Evolutionary conservation across 371 early-diverging fungal genomes (phyloP).

Genomic region (Blakeslea trispora): DNA sequence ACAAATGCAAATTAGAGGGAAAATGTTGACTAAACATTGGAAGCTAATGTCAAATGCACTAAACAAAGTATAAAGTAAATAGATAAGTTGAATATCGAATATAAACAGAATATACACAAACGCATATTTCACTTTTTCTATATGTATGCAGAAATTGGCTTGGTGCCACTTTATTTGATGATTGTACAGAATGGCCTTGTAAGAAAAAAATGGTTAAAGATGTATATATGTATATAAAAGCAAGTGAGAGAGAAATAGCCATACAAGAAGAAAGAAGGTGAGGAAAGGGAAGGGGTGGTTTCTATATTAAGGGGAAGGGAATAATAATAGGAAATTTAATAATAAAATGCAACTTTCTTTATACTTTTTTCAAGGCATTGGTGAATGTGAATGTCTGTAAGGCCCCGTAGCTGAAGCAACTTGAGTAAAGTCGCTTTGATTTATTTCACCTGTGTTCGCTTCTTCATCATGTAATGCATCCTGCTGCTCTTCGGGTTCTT

Average conservation of each 20-base stretch:
- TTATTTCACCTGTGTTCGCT: constrained; percentile 6
- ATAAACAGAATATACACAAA: too few species aligned
- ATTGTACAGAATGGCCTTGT: neutral
- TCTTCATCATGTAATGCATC: constrained; percentile 16
- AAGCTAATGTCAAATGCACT: too few species aligned
- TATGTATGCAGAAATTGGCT: too few species aligned
- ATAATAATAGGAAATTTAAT: neutral
- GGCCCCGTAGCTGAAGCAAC: constrained; percentile 16
- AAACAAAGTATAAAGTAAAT: too few species aligned
- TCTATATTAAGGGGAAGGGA: neutral
- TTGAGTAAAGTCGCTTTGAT: constrained; percentile 21
- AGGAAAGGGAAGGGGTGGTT: neutral
- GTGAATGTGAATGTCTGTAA: constrained; percentile 20
- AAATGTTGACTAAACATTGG: too few species aligned
- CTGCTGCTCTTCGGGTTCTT: neutral
- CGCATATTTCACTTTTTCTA: neutral
- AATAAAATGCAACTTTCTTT: constrained; percentile 11
- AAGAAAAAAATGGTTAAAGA: neutral
- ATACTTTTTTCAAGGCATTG: constrained; percentile 20
- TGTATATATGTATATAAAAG: too few species aligned
- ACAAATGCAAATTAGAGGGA: too few species aligned
- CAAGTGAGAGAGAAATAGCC: too few species aligned
- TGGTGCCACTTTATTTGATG: neutral
- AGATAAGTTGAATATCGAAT: too few species aligned
- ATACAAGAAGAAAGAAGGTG: neutral